Percentiles rank a stretch among this genome's conserved stretches.
These are phyloP conservation scores for Citrullus amarus DNA, from an alignment of 306 rosid species.

Conservation along the genomic window DNA sequence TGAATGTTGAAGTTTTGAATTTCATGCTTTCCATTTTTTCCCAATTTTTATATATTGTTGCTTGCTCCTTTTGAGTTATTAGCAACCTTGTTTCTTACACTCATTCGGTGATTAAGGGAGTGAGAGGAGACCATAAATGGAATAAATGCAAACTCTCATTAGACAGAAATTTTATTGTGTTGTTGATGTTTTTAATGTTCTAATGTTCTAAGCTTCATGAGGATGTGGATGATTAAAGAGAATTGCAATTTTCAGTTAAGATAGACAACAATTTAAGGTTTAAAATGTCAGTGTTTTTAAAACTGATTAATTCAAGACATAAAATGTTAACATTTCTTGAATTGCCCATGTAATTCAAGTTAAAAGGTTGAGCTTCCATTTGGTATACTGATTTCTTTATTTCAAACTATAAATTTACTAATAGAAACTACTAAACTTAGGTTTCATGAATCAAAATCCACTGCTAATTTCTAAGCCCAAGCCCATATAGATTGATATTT, in stretches of 20 bases:
- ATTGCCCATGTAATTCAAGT: not conserved
- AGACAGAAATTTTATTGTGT: not conserved
- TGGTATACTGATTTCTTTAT: not conserved
- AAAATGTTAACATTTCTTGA: too few species aligned
- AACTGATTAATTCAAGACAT: too few species aligned
- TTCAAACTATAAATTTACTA: not conserved
- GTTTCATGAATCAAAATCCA: too few species aligned
- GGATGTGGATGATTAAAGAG: too few species aligned
- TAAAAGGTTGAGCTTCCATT: not conserved
- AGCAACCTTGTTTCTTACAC: not conserved
- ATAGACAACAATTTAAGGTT: not conserved
- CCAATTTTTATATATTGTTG: not conserved
- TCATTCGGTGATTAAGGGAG: not conserved
- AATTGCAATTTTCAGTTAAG: too few species aligned
- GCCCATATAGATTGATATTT: too few species aligned
- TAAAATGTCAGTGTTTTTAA: too few species aligned
- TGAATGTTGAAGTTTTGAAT: conserved; percentile 3
- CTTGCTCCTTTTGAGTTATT: not conserved
- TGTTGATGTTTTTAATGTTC: not conserved
- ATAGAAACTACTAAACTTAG: not conserved
- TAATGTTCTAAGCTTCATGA: not conserved
- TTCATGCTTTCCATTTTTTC: not conserved
- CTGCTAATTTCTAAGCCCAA: too few species aligned
- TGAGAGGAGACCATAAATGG: not conserved
- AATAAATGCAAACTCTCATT: not conserved